Evolutionary conservation across 2,329 filamentous ascomycete genomes (phyloP), one percentile per base, ranked within the genome.

Genomic region (Aspergillus sp.): DNA sequence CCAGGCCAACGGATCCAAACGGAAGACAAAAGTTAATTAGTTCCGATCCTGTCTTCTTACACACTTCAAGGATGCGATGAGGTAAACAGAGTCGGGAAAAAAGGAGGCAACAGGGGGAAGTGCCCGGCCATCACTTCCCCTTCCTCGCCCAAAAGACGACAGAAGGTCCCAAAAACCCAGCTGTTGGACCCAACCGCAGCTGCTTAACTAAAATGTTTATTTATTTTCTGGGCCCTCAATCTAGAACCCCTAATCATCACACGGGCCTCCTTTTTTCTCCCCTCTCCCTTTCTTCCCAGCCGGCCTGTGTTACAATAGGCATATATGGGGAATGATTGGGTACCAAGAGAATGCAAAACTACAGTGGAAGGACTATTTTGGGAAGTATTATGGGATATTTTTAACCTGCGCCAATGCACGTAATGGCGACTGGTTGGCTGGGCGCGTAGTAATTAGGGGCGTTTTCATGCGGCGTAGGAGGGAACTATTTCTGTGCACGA

Each of bases 311-410:
- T 29, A 9, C 14, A 47, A 24, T 9, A 14, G 18, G 18, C 45
- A 14, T 22, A 14, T 20, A 47, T 18, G 45, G 4, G 45, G 45
- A 18, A 42, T 14, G 45, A 47, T 47, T 47, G 45, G 45, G 45
- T 47, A 12, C 45, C 18, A 5, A 9, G 18, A 47, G 7, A 42
- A 14, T 47, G 45, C 45, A 47, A 18, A 47, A 2, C n/a, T 47
- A 18, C 45, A 24, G 45, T 18, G 18, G 18, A 47, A 11, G 18
- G n/a, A 20, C 45, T 56, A 56, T 50, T 26, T 51, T 42, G 4
- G 54, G 54, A 20, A 39, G 29, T 49, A 49, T 56, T 49, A 50
- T 56, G 47, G 3, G 54, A 56, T 56, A 56, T 56, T 56, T 56
- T 22, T 56, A 56, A 50, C 54, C 50, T 54, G 24, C 26, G 50